Conservation (phyloP, 805 yeast genomes). For the Danielia reshetovae region DNA sequence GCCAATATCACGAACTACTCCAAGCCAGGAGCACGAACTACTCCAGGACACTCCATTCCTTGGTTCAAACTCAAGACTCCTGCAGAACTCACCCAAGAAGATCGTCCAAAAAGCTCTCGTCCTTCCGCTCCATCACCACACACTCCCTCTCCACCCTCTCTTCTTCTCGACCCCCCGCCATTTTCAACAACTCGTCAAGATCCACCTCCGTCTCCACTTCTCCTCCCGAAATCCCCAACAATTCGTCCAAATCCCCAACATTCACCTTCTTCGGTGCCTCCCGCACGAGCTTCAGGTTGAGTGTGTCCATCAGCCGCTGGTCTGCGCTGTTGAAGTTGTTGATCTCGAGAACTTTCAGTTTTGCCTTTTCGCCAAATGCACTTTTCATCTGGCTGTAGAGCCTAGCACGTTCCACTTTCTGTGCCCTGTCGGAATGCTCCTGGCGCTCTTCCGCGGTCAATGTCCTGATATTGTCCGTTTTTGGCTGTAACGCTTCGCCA, state of each 20-base stretch:
- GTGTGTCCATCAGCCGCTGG: constrained; percentile 18
- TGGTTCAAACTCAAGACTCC: too few species aligned
- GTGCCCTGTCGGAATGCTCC: constrained; percentile 21
- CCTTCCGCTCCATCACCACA: background rate
- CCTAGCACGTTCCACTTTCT: constrained; percentile 23
- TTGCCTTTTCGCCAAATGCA: constrained; percentile 19
- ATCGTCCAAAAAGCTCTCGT: constrained; percentile 16
- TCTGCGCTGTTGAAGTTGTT: constrained; percentile 28
- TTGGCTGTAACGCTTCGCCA: constrained; percentile 18
- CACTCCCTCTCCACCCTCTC: background rate
- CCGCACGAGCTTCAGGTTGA: constrained; percentile 21
- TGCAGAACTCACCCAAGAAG: constrained; percentile 15
- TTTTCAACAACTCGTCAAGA: constrained; percentile 11
- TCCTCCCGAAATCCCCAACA: constrained; percentile 12
- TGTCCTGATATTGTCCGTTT: constrained; percentile 8
- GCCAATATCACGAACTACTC: too few species aligned
- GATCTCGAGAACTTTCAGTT: constrained; percentile 29
- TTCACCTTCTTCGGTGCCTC: background rate
- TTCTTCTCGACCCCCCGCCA: background rate
- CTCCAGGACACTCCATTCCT: too few species aligned
- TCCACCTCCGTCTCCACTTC: constrained; percentile 4
- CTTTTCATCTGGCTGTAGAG: constrained; percentile 27
- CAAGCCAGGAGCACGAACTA: too few species aligned
- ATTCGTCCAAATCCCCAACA: constrained; percentile 17
- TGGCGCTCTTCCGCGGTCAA: constrained; percentile 26